phyloP scores from a whole-genome alignment of 2,329 filamentous ascomycete genomes.

The Stachybotrys echinatus region DNA sequence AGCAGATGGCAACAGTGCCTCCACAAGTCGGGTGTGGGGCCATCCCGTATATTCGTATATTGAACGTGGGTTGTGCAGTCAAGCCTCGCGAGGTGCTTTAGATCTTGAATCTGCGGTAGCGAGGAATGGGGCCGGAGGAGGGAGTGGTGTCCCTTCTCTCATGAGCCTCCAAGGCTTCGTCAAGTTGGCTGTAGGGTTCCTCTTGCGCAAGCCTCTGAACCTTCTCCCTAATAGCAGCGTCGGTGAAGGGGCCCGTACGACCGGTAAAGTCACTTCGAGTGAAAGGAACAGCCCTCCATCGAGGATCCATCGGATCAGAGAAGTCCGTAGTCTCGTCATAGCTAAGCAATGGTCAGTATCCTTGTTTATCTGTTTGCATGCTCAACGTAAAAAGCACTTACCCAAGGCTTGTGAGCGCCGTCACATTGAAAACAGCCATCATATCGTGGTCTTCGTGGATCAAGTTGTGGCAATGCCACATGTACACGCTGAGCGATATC shows the following conservation, averaged over 20 bases:
- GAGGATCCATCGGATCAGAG: not conserved
- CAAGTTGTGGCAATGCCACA: constrained; percentile 1
- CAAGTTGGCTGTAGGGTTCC: constrained; percentile 1
- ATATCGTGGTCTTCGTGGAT: constrained; percentile 2
- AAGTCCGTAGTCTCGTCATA: constrained; percentile 1
- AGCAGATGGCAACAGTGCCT: not conserved
- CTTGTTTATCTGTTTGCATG: not conserved
- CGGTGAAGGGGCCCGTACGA: not conserved
- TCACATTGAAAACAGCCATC: constrained; percentile 2
- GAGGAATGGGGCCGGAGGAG: not conserved
- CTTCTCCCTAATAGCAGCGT: not conserved
- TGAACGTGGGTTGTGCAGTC: too few species aligned
- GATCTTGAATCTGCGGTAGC: not conserved
- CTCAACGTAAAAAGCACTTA: not conserved
- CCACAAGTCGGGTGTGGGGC: not conserved
- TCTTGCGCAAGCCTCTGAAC: not conserved
- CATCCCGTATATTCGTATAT: not conserved
- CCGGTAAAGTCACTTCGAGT: not conserved
- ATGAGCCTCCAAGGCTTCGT: not conserved
- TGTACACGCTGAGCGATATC: not conserved
- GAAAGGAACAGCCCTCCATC: not conserved
- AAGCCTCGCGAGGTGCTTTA: too few species aligned
- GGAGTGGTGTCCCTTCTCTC: not conserved
- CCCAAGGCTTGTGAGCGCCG: not conserved
- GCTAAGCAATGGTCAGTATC: not conserved